Percentiles rank a stretch among this genome's conserved stretches.
These are phyloP conservation scores for Cyberlindnera misumaiensis DNA, from an alignment of 805 yeast genomes.

Conservation along the genomic window DNA sequence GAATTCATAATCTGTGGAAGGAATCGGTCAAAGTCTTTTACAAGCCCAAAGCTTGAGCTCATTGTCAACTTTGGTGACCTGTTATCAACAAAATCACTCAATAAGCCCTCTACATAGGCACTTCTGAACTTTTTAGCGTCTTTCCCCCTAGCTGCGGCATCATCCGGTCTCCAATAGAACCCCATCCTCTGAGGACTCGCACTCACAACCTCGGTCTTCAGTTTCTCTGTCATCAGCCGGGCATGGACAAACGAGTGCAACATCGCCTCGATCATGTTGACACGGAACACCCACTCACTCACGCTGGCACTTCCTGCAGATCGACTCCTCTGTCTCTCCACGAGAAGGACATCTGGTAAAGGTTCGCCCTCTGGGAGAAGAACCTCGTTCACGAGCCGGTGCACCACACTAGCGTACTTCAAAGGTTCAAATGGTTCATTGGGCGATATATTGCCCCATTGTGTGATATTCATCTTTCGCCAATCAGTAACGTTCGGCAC, in stretches of 20 bases:
- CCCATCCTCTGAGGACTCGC: conserved; percentile 20
- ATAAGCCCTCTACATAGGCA: conserved; percentile 13
- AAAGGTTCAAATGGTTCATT: conserved; percentile 19
- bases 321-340: conserved; percentile 54
- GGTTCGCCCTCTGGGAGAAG: conserved; percentile 14
- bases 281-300: conserved; percentile 43
- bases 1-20: not conserved
- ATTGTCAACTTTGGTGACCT: not conserved
- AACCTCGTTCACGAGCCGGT: conserved; percentile 21
- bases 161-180: conserved; percentile 17
- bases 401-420: conserved; percentile 19
- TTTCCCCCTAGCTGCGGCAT: conserved; percentile 1
- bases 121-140: conserved; percentile 15
- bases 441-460: conserved; percentile 9
- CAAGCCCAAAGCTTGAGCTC: not conserved
- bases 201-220: conserved; percentile 11
- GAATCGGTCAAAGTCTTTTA: not conserved
- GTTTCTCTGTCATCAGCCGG: conserved; percentile 2
- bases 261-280: conserved; percentile 50
- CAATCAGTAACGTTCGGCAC: conserved; percentile 27
- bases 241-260: conserved; percentile 26
- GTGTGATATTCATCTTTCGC: conserved; percentile 27
- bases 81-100: not conserved
- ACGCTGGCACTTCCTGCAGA: conserved; percentile 39
- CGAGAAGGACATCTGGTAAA: conserved; percentile 35